Base-by-base conservation (phyloP, 345 rosid genomes). In the Moricandia arvensis region DNA sequence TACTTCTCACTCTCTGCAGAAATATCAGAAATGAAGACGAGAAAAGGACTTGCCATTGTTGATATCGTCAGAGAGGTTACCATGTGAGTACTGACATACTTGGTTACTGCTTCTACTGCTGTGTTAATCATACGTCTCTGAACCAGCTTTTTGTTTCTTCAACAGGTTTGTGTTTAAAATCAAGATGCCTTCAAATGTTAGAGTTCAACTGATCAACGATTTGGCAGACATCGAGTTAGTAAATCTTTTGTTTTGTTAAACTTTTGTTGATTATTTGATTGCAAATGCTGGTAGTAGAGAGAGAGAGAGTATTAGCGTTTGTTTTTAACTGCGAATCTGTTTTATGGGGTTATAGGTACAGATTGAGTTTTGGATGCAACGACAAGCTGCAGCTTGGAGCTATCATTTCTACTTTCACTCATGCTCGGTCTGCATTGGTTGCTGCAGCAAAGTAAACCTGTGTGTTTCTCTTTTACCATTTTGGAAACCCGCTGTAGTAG, bases 171-270 rank as follows among this genome's bases (percentile, higher is more conserved):
- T 94, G 45, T 95, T 95, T 61, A 89, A 89, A 84, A 90, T 95
- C 76, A 83, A 85, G 90, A 89, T 95, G 96, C 93, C 97, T 62
- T 83, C 96, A 63, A 75, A 79, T 84, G 93, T 92, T 71, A 88
- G 94, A 75, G 84, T 89, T 75, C 86, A 79, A 74, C 84, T 95
- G 85, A 89, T 95, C 24, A 89, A 95, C 74, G 94, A 89, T 83
- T 62, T 95, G 82, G 98, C 97, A 65, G 97, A 92, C 82, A 89
- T 95, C 15, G 99, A 95, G 97, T 90, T 80, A 76, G 92, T 85
- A 33, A 12, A 53, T 57, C n/a, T 21, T 37, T 45, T 16, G 62
- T 11, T 51, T 21, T 53, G 17, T 26, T 4, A 38, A 68, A 63
- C 16, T 47, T 49, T 49, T 49, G 21, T 47, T 33, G 7, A 33